A percentile compares a stretch with the other conserved stretches of the same genome.
These are phyloP conservation scores for Coccinonectria pachysandricola DNA, from an alignment of 2,329 filamentous ascomycete genomes.

Conservation along the genomic window DNA sequence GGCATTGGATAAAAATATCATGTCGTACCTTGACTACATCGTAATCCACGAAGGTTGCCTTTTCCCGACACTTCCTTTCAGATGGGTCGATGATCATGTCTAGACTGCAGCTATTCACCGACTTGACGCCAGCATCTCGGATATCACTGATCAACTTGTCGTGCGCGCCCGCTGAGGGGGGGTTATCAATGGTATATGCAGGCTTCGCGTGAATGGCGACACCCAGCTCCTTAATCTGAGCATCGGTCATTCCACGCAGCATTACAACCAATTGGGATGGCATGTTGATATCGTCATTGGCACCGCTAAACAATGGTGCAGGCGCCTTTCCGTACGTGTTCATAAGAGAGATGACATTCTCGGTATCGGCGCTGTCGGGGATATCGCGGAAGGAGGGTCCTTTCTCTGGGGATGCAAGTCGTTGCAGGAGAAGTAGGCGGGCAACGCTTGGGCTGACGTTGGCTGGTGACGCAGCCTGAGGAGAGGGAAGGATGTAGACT, in stretches of 20 bases:
- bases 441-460: slow-evolving; percentile 43
- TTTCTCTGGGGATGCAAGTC: slow-evolving; percentile 37
- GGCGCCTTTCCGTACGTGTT: slow-evolving; percentile 48
- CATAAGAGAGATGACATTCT: slow-evolving; percentile 46
- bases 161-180: slow-evolving; percentile 33
- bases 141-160: slow-evolving; percentile 33
- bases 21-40: slow-evolving; percentile 32
- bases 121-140: slow-evolving; percentile 27
- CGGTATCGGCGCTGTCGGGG: slow-evolving; percentile 27
- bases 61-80: slow-evolving; percentile 36
- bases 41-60: slow-evolving; percentile 33
- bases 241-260: slow-evolving; percentile 43
- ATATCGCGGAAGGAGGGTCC: slow-evolving; percentile 39
- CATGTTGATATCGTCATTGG: slow-evolving; percentile 17
- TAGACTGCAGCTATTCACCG: slow-evolving; percentile 27
- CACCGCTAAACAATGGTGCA: slow-evolving; percentile 37
- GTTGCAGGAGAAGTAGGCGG: slow-evolving; percentile 48
- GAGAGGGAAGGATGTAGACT: slow-evolving; percentile 41
- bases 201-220: slow-evolving; percentile 25
- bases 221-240: slow-evolving; percentile 35
- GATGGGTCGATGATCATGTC: slow-evolving; percentile 31
- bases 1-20: background rate
- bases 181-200: slow-evolving; percentile 39
- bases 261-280: slow-evolving; percentile 49
- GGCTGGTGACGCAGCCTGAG: slow-evolving; percentile 23